Base-by-base conservation (phyloP, 2,329 filamentous ascomycete species). In the Leptographium galeiforme region DNA sequence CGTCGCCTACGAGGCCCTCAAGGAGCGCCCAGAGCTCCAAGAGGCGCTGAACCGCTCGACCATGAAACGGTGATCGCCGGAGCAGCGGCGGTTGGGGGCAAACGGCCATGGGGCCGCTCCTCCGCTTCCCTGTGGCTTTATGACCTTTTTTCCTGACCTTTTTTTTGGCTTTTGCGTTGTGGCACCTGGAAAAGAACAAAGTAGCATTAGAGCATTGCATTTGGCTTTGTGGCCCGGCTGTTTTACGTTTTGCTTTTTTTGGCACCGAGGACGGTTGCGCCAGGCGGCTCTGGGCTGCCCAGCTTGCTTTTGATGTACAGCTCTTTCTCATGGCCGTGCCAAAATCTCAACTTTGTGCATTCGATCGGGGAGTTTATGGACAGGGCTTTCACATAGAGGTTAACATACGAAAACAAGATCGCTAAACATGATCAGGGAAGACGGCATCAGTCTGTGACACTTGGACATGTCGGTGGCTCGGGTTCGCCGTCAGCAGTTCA, bases 21-120 rank as follows among this genome's bases (percentile, higher is more conserved):
- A 81, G 60, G 78, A 80, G 57, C 79, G 93, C 54, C 91, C 91
- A 2, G 93, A 97, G 74, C 75, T 98, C 55, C 73, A 91, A 59
- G 87, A 95, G 67, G 93, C 93, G 34, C 74, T 98, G 57, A 84
- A 87, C 64, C 78, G 86, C 63, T 94, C 88, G 65, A 85, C 84
- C 52, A 76, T 89, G 68, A 78, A 81, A 64, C 71, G 72, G 67
- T 70, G 62, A 25, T 25, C 25, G 25, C 25, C 25, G 25, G 25
- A 25, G 25, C 25, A 2, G 25, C 25, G 25, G 25, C 25, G 25
- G 25, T 25, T 25, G 25, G 25, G 25, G 5, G 25, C 25, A 25
- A 25, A 25, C 25, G 25, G 25, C 25, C 25, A 25, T 25, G 25
- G 25, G 25, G 25, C 25, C 25, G 25, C 25, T 25, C 25, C 25